These are phyloP conservation scores for Hymenoscyphus fructigenus DNA, from an alignment of 2,329 filamentous ascomycete species.

Conservation along the genomic window DNA sequence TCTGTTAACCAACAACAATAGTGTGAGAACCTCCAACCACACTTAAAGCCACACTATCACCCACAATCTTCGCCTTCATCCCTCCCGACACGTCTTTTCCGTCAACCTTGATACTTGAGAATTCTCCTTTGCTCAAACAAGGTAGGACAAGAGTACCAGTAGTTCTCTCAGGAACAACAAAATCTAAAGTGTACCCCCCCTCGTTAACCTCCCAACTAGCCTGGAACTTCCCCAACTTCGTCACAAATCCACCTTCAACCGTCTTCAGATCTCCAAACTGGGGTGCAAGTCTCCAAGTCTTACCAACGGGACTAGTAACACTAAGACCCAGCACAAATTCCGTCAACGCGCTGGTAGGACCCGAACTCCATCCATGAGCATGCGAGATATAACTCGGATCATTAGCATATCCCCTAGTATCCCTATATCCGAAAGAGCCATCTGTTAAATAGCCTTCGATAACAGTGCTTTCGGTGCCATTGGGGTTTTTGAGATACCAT, in stretches of 20 bases:
- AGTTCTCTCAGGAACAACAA: conserved; percentile 18
- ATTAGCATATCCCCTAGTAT: conserved; percentile 50
- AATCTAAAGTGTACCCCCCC: conserved; percentile 17
- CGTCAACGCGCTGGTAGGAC: conserved; percentile 47
- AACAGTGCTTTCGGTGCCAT: conserved; percentile 57
- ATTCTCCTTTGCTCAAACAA: not conserved
- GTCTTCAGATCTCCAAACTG: conserved; percentile 42
- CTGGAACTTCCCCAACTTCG: conserved; percentile 40
- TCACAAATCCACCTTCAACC: conserved; percentile 43
- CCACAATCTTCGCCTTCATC: not conserved
- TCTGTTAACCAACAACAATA: not conserved
- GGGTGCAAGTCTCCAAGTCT: conserved; percentile 41
- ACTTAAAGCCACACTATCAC: not conserved
- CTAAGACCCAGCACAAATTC: conserved; percentile 44
- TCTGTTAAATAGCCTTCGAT: conserved; percentile 58
- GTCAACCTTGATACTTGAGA: not conserved
- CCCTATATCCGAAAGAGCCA: conserved; percentile 57
- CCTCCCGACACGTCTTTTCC: not conserved
- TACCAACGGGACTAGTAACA: conserved; percentile 38
- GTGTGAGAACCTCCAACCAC: conserved; percentile 2
- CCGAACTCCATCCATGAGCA: conserved; percentile 49
- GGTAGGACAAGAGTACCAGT: conserved; percentile 18
- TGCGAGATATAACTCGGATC: conserved; percentile 45
- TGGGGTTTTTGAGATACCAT: conserved; percentile 57
- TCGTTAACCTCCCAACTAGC: conserved; percentile 37